Percentiles rank a stretch among this genome's conserved stretches.
Conservation (phyloP, 176 grass and related monocot genomes). For the Juncus inflexus region DNA sequence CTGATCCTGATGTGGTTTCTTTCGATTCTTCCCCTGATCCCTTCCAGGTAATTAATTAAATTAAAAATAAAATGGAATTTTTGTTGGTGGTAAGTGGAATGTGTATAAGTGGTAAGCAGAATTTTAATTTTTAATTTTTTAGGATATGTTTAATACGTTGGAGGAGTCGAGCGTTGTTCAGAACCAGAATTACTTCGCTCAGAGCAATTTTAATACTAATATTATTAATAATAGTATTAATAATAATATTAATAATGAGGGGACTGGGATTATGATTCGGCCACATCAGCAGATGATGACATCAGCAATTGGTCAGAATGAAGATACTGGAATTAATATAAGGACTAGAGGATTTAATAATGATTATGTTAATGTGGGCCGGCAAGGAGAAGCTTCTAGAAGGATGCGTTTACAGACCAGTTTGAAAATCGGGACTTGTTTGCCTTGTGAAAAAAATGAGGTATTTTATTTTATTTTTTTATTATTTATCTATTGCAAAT, state of each 20-base stretch:
- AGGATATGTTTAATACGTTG: constrained; percentile 59
- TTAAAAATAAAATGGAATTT: too few species aligned
- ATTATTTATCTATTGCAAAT: neutral
- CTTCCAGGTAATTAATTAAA: constrained; percentile 28
- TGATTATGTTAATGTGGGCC: too few species aligned
- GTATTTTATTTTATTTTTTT: neutral
- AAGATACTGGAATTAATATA: constrained; percentile 12
- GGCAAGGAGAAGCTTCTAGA: constrained; percentile 43
- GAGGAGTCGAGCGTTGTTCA: constrained; percentile 42
- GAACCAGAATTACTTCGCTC: constrained; percentile 27
- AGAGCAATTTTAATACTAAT: constrained; percentile 23
- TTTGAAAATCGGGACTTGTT: constrained; percentile 2
- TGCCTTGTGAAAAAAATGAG: neutral
- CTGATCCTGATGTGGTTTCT: constrained; percentile 56
- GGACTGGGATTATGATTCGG: constrained; percentile 33
- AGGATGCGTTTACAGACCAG: constrained; percentile 39
- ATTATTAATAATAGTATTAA: constrained; percentile 27
- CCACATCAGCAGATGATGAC: constrained; percentile 21
- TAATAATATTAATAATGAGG: constrained; percentile 1
- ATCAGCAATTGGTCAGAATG: neutral
- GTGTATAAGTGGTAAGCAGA: too few species aligned
- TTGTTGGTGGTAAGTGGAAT: too few species aligned
- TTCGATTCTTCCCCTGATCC: constrained; percentile 50
- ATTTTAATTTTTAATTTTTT: neutral
- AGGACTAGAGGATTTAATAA: constrained; percentile 11